Base-by-base conservation (phyloP, 441 rosid genomes). In the Populus hybrid region DNA sequence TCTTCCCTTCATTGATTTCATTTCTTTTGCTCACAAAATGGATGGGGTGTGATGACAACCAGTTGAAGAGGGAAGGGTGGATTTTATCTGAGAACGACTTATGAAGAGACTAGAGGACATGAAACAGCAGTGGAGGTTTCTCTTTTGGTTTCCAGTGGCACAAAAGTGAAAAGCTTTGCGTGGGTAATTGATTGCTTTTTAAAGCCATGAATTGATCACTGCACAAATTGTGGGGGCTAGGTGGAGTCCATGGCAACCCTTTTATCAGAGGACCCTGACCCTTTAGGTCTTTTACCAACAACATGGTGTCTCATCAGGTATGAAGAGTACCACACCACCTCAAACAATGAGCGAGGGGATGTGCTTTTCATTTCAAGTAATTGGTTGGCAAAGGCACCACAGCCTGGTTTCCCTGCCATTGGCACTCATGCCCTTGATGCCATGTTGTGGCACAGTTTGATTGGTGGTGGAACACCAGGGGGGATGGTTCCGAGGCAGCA, bases 1-100 rank as follows among this genome's bases (percentile, higher is more conserved):
- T 78, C 88, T 88, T 72, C 86, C 97, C 79, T 88, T 92, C 88
- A 89, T 82, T 80, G 88, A 88, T 71, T 88, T 91, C 98, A 92
- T 89, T 57, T 81, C 82, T 79, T 69, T 5, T 12, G 23, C 19
- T 66, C 11, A 30, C 28, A 40, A 67, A 77, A 36, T n/a, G 67
- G 69, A 80, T 70, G 74, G 79, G 59, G 30, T 80, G 7, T 30
- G 74, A 75, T 40, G 21, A 28, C 67, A 72, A 35, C 18, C 2
- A 10, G 53, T 4, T 46, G 69, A 18, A 32, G 14, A 3, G 53
- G 40, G 67, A 74, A 30, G 28, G 66, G 11, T 42, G 69, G 46
- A 18, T 34, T 19, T 69, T 75, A 36, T 35, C n/a, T 36, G 81
- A 70, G 78, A 77, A 46, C 9, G 85, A 80, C 75, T 16, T 42